Percentiles rank a stretch among this genome's conserved stretches.
Evolutionary conservation across 164 flowering plant species (phyloP).

Genomic region (Tetracentron sinense): DNA sequence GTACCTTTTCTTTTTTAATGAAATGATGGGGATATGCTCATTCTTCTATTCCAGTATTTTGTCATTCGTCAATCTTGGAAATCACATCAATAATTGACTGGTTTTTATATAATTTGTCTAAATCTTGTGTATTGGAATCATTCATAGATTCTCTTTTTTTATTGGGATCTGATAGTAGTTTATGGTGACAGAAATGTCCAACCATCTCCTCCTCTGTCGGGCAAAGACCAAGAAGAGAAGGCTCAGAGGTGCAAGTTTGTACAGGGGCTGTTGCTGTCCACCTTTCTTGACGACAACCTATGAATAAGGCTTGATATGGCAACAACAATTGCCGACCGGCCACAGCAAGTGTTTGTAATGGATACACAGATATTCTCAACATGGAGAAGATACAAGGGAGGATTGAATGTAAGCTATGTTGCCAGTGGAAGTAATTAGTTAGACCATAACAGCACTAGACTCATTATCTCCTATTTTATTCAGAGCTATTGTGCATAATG

Average conservation of each 20-base stretch:
- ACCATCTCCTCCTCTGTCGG: constrained; percentile 32
- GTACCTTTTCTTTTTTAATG: no score
- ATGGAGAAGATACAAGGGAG: constrained; percentile 8
- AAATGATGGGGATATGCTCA: no score
- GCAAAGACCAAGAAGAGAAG: constrained; percentile 54
- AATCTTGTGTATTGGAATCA: no score
- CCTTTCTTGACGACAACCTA: constrained; percentile 46
- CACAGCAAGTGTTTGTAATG: not conserved
- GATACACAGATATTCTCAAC: not conserved
- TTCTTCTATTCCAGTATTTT: no score
- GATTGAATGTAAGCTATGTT: constrained; percentile 1
- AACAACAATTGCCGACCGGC: not conserved
- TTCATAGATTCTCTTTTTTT: not conserved
- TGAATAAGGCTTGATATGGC: constrained; percentile 6
- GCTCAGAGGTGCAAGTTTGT: constrained; percentile 55
- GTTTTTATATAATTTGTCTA: no score
- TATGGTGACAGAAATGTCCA: constrained; percentile 33
- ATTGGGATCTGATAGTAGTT: constrained; percentile 3
- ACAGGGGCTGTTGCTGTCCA: constrained; percentile 60
- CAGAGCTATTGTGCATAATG: constrained; percentile 13
- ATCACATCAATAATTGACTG: no score
- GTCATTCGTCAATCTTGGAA: no score
- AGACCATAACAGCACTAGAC: constrained; percentile 6
- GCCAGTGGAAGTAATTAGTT: constrained; percentile 1
- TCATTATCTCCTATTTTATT: constrained; percentile 1